Evolutionary conservation across 148 eudicot species (phyloP).

Genomic region (Chenopodium formosanum): DNA sequence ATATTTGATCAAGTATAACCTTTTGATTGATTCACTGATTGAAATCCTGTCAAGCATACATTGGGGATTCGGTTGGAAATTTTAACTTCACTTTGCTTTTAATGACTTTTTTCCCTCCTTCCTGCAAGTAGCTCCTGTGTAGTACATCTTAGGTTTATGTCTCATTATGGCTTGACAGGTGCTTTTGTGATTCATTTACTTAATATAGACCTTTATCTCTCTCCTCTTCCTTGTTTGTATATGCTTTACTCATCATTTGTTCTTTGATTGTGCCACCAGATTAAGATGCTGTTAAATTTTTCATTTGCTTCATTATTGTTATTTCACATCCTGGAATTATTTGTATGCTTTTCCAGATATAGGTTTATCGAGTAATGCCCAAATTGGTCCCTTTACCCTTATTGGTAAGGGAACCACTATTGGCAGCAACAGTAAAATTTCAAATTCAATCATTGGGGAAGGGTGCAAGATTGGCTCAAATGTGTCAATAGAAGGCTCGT

Average conservation of each 20-base stretch:
- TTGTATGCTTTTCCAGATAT: slow-evolving; percentile 43
- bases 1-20: not conserved
- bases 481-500: slow-evolving; percentile 84
- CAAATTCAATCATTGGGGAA: slow-evolving; percentile 81
- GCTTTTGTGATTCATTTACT: not conserved
- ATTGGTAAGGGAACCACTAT: slow-evolving; percentile 71
- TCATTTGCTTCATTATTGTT: not conserved
- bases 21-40: not conserved
- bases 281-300: not conserved
- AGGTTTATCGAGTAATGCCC: slow-evolving; percentile 62
- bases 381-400: slow-evolving; percentile 75
- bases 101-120: not conserved
- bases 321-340: not conserved
- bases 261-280: not conserved
- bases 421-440: slow-evolving; percentile 59
- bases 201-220: not conserved
- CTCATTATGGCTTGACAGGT: not conserved
- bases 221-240: not conserved
- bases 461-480: slow-evolving; percentile 83
- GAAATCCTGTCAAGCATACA: not conserved
- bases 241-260: not conserved
- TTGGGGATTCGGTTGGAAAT: not conserved
- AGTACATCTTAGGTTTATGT: not conserved
- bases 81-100: not conserved
- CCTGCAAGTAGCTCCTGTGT: not conserved